Conservation (phyloP, 331 rosid species). For the Cydonia oblonga region DNA sequence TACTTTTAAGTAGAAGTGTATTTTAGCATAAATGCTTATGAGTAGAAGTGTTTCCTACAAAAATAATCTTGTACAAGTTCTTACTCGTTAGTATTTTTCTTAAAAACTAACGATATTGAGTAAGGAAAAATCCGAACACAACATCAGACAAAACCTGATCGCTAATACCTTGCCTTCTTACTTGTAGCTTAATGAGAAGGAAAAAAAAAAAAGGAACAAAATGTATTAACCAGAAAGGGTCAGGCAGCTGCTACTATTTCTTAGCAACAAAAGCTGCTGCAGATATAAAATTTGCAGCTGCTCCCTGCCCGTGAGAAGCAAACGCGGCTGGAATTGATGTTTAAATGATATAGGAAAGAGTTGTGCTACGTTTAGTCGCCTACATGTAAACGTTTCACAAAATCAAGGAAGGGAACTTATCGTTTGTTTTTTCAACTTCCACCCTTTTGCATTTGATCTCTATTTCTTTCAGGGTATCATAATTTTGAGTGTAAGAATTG, state of each 20-base stretch:
- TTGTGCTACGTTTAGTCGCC: not conserved
- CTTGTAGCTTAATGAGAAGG: not conserved
- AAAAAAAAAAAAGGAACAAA: not conserved
- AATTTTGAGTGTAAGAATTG: no score
- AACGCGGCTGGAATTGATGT: not conserved
- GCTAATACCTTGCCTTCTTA: not conserved
- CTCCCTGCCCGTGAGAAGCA: not conserved
- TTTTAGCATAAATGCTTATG: not conserved
- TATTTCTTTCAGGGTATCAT: not conserved
- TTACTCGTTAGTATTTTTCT: no score
- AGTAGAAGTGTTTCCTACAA: no score
- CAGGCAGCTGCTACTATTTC: not conserved
- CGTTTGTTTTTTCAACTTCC: not conserved
- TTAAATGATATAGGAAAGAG: not conserved
- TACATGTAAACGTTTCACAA: not conserved
- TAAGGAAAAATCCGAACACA: no score
- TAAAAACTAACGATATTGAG: no score
- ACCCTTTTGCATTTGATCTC: not conserved
- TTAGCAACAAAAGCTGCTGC: not conserved
- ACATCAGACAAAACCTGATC: no score
- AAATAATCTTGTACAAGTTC: not conserved
- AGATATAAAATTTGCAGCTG: not conserved
- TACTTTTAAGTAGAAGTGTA: no score
- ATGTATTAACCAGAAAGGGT: not conserved
- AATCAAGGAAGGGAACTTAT: no score